phyloP scores from a whole-genome alignment of 495 filamentous ascomycete species.

The Trypethelium eluteriae region DNA sequence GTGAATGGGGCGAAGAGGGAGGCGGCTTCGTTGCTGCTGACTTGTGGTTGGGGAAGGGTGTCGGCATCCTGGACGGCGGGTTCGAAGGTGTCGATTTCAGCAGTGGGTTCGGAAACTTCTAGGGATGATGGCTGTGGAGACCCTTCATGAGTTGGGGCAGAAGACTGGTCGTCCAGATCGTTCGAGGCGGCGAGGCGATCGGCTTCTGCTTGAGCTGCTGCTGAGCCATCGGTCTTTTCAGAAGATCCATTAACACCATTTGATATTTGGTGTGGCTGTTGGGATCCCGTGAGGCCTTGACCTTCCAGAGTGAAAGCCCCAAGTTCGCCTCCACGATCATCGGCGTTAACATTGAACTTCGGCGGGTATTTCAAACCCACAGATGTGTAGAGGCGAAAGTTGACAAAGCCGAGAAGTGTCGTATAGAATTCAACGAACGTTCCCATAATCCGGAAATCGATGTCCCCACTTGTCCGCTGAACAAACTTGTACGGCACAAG shows the following conservation, averaged over 20 bases:
- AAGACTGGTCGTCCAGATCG: slow-evolving; percentile 30
- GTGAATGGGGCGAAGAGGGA: slow-evolving; percentile 78
- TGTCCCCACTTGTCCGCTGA: slow-evolving; percentile 80
- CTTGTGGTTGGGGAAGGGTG: slow-evolving; percentile 71
- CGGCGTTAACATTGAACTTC: slow-evolving; percentile 78
- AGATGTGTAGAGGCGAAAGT: slow-evolving; percentile 85
- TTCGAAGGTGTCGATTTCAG: slow-evolving; percentile 80
- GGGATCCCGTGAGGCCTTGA: slow-evolving; percentile 49
- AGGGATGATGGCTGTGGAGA: background rate
- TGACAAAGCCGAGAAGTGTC: slow-evolving; percentile 88
- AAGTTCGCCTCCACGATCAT: slow-evolving; percentile 82
- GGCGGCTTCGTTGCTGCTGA: slow-evolving; percentile 49
- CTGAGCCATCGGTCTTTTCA: background rate
- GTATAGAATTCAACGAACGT: slow-evolving; percentile 99
- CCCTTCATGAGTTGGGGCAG: background rate
- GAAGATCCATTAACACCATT: slow-evolving; percentile 13
- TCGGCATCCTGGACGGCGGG: slow-evolving; percentile 70
- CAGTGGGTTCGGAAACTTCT: slow-evolving; percentile 22
- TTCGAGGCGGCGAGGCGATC: slow-evolving; percentile 32
- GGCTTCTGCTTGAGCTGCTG: slow-evolving; percentile 32
- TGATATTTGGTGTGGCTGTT: slow-evolving; percentile 43
- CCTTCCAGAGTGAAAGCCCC: slow-evolving; percentile 85
- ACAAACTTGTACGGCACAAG: slow-evolving; percentile 96
- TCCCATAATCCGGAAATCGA: slow-evolving; percentile 97
- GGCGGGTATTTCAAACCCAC: slow-evolving; percentile 89